Conservation (phyloP, 1,284 basidiomycete species). For the Peniophora sp. region DNA sequence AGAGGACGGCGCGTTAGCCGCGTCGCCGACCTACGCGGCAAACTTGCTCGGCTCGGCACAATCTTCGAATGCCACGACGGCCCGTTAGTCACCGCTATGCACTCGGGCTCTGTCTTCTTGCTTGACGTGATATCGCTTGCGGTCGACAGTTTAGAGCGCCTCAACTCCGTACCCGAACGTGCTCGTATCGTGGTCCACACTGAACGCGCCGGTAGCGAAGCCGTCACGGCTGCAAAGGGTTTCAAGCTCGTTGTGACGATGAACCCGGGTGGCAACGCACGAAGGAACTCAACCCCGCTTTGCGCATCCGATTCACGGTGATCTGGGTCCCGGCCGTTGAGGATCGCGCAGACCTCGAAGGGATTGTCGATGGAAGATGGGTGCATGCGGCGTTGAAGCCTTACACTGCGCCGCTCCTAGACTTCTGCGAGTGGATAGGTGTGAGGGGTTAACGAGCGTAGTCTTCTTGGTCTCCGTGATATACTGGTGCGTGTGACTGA, state of each 20-base stretch:
- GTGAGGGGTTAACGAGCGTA: constrained; percentile 55
- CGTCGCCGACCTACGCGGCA: constrained; percentile 34
- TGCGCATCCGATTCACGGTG: constrained; percentile 97
- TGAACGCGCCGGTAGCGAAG: constrained; percentile 79
- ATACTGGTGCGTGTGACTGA: constrained; percentile 62
- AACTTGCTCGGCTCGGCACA: constrained; percentile 47
- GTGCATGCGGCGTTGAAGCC: constrained; percentile 41
- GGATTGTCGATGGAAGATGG: constrained; percentile 80
- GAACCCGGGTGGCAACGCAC: constrained; percentile 99
- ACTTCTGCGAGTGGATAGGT: constrained; percentile 81
- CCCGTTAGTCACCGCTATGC: constrained; percentile 91
- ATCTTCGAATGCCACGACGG: constrained; percentile 98
- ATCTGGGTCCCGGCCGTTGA: constrained; percentile 96
- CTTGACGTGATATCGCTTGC: constrained; percentile 98
- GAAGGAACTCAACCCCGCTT: constrained; percentile 95
- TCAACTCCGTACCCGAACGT: constrained; percentile 96
- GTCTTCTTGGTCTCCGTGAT: constrained; percentile 79
- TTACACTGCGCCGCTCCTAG: constrained; percentile 65
- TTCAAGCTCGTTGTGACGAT: constrained; percentile 97
- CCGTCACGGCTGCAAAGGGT: constrained; percentile 55
- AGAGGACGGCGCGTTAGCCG: constrained; percentile 28
- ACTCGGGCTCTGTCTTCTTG: constrained; percentile 76
- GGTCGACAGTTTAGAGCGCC: constrained; percentile 94
- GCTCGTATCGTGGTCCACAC: constrained; percentile 87
- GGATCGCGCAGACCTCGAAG: constrained; percentile 65